These are phyloP conservation scores for Starmerella potacharoeniae DNA, from an alignment of 805 yeast genomes.

Conservation along the genomic window DNA sequence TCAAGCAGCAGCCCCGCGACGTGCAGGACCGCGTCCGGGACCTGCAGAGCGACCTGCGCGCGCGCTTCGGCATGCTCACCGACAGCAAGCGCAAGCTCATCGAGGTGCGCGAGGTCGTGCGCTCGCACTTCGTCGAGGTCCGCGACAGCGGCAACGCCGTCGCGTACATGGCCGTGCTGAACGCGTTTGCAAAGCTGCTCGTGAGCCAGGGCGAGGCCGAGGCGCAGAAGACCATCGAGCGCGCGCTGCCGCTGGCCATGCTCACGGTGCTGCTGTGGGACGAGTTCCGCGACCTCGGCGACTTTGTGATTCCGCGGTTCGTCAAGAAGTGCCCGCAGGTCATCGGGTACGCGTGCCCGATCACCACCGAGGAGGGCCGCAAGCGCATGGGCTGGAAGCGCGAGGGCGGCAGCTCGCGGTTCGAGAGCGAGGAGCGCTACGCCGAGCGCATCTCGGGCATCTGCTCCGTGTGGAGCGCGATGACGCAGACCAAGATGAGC, in stretches of 20 bases:
- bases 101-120: conserved; percentile 36
- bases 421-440: conserved; percentile 52
- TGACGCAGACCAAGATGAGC: conserved; percentile 42
- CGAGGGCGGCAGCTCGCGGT: conserved; percentile 28
- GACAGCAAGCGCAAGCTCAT: conserved; percentile 51
- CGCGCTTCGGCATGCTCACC: conserved; percentile 86
- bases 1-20: conserved; percentile 39
- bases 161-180: conserved; percentile 62
- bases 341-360: conserved; percentile 65
- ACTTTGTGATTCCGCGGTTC: conserved; percentile 61
- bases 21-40: conserved; percentile 44
- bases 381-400: conserved; percentile 80
- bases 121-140: conserved; percentile 39
- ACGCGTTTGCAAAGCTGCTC: conserved; percentile 72
- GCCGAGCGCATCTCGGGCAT: conserved; percentile 85
- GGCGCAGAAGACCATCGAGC: conserved; percentile 62
- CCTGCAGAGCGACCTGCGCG: conserved; percentile 68
- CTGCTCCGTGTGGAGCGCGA: conserved; percentile 63
- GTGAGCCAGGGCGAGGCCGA: conserved; percentile 91
- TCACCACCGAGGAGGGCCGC: conserved; percentile 76
- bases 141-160: conserved; percentile 33
- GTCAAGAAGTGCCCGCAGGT: conserved; percentile 85
- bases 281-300: conserved; percentile 41
- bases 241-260: conserved; percentile 69
- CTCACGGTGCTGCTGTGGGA: conserved; percentile 46